These are phyloP conservation scores for Amniculicola lignicola DNA, from an alignment of 495 filamentous ascomycete species.

Conservation along the genomic window DNA sequence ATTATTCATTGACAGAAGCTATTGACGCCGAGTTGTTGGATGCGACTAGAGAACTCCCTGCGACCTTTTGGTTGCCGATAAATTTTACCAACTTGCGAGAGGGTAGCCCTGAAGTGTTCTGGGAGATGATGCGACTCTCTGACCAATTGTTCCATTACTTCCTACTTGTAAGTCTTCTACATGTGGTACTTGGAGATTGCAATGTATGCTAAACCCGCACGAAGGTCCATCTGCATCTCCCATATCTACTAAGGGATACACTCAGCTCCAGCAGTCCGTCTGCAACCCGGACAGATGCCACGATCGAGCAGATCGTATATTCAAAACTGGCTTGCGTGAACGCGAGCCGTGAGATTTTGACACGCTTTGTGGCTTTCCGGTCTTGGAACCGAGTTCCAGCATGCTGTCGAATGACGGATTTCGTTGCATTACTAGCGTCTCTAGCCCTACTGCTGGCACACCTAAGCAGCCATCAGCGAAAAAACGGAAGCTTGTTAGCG, in stretches of 20 bases:
- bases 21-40: constrained; percentile 18
- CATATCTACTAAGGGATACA: constrained; percentile 21
- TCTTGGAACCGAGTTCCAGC: constrained; percentile 18
- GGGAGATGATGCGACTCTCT: constrained; percentile 24
- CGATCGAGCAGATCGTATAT: constrained; percentile 30
- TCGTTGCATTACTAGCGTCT: constrained; percentile 41
- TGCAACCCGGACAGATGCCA: background rate
- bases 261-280: background rate
- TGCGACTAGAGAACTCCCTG: constrained; percentile 24
- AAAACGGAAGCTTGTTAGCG: constrained; percentile 35
- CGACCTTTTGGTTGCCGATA: constrained; percentile 11
- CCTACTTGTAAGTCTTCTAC: too few species aligned
- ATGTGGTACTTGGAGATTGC: too few species aligned
- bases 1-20: constrained; percentile 3
- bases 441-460: constrained; percentile 35
- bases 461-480: constrained; percentile 15
- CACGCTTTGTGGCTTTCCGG: constrained; percentile 41
- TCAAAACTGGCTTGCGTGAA: constrained; percentile 41
- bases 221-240: constrained; percentile 22
- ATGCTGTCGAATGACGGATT: constrained; percentile 44
- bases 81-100: background rate
- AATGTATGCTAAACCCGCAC: too few species aligned
- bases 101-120: constrained; percentile 9
- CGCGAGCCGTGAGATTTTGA: constrained; percentile 42
- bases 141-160: constrained; percentile 9